These are phyloP conservation scores for Torulaspora globosa DNA, from an alignment of 1,139 yeast species.

Conservation along the genomic window DNA sequence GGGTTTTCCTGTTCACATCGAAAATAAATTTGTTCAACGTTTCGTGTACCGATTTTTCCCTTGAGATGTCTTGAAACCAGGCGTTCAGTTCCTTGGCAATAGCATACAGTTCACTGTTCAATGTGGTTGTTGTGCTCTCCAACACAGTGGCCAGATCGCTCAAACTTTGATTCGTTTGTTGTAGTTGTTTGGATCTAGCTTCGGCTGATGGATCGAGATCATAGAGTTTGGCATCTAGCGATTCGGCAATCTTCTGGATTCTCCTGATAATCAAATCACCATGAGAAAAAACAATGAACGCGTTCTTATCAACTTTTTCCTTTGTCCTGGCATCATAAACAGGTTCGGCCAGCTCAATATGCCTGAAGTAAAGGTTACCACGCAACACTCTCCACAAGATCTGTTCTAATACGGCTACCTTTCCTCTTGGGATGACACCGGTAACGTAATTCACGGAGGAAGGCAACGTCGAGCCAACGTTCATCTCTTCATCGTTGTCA, in stretches of 20 bases:
- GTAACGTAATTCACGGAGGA: constrained; percentile 59
- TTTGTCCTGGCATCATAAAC: constrained; percentile 49
- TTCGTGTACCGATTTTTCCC: constrained; percentile 73
- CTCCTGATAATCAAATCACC: constrained; percentile 68
- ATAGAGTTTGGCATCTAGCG: constrained; percentile 76
- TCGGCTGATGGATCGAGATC: constrained; percentile 58
- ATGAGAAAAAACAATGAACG: constrained; percentile 82
- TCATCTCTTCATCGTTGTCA: constrained; percentile 22
- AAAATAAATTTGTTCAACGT: constrained; percentile 77
- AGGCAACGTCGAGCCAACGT: constrained; percentile 12
- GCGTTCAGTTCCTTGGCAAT: constrained; percentile 66
- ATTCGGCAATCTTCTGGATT: constrained; percentile 71
- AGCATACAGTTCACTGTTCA: constrained; percentile 70
- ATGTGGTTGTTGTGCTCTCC: constrained; percentile 62
- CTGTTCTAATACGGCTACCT: constrained; percentile 69
- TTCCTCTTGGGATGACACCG: constrained; percentile 76
- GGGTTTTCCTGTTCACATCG: constrained; percentile 77
- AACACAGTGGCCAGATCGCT: constrained; percentile 66
- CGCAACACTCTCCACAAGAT: constrained; percentile 90
- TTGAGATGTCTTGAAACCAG: constrained; percentile 62
- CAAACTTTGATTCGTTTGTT: constrained; percentile 55
- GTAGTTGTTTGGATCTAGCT: constrained; percentile 55
- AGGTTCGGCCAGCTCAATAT: constrained; percentile 61
- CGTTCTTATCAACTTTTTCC: constrained; percentile 56
- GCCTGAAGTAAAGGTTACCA: constrained; percentile 78